Percentiles rank a stretch among this genome's conserved stretches.
Evolutionary conservation across 441 rosid genomes (phyloP).

Genomic region (Erysimum cheiri): DNA sequence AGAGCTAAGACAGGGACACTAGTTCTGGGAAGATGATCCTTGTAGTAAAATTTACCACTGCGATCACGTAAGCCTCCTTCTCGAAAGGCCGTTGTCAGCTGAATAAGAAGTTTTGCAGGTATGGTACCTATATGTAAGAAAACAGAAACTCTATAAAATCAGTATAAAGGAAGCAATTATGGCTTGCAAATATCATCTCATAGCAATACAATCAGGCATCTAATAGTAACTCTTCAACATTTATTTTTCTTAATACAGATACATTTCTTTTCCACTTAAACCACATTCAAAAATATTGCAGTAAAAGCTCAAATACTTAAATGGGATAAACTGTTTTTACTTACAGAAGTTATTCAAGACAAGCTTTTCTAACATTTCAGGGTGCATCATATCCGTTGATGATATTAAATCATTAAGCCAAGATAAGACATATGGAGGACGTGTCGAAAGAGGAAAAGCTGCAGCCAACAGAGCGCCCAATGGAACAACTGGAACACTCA

Average conservation of each 20-base stretch:
- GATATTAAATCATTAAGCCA: constrained; percentile 90
- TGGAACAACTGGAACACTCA: constrained; percentile 94
- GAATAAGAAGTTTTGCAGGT: constrained; percentile 88
- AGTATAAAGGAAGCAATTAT: constrained; percentile 11
- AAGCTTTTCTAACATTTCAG: constrained; percentile 87
- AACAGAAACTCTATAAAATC: constrained; percentile 19
- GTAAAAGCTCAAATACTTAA: not conserved
- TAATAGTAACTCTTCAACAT: not conserved
- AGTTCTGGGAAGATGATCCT: constrained; percentile 61
- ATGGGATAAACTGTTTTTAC: constrained; percentile 40
- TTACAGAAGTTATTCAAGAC: constrained; percentile 93
- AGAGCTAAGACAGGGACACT: constrained; percentile 79
- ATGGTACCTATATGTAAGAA: constrained; percentile 66
- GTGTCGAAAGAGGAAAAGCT: constrained; percentile 85
- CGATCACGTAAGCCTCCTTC: constrained; percentile 84
- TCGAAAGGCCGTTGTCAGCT: constrained; percentile 90
- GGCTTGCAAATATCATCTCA: constrained; percentile 5
- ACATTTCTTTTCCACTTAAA: constrained; percentile 5
- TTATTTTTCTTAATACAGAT: constrained; percentile 6
- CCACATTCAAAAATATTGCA: constrained; percentile 5
- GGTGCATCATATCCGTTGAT: constrained; percentile 97
- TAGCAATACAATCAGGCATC: constrained; percentile 12
- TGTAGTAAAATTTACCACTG: constrained; percentile 73
- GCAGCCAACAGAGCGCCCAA: constrained; percentile 84
- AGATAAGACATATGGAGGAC: constrained; percentile 80